Base-by-base conservation (phyloP, 208 protist genomes). In the Leishmania amazonensis region DNA sequence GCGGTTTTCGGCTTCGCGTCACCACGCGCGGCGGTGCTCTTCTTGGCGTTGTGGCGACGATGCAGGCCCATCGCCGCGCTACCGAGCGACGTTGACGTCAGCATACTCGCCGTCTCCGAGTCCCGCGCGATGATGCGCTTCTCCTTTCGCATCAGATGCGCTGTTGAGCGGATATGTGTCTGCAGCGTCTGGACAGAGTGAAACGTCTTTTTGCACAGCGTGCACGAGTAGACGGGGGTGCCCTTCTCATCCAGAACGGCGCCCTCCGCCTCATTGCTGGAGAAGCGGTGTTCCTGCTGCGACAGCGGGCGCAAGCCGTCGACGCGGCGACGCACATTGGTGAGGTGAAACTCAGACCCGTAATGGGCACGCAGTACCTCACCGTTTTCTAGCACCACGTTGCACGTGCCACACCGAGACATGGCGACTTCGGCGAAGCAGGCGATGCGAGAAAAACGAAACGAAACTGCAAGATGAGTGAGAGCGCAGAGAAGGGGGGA, bases 141-240 rank as follows among this genome's bases (percentile, higher is more conserved):
- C 87, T 98, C 94, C 87, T 98, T 98, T 62, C 91, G 92, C 79
- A 98, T 96, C 38, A 98, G 85, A 82, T 98, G 95, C 1, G 95
- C 94, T 35, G 93, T 98, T 35, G 95, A 98, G 85, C 93, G 93
- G 49, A 98, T 87, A 84, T 98, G 95, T 8, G 94, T 88, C 86
- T 98, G 95, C 38, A 98, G 90, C 15, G 95, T 98, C 77, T 97
- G 95, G 54, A 97, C 93, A 2, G 90, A 96, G 75, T 87, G 94
- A 75, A 98, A 98, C 3, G 89, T 92, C 80, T 98, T 98, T 74
- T 96, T 96, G 91, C 95, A 98, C 74, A 98, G 88, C 35, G 92
- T 98, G 88, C 95, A 98, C 6, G 91, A 94, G 81, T 93, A 98
- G 15, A 92, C 76, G 3, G 93, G 91, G 28, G 82, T 83, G 40